Evolutionary conservation across 108 stramenopile genomes (phyloP).

Genomic region (Bacterosira constricta): DNA sequence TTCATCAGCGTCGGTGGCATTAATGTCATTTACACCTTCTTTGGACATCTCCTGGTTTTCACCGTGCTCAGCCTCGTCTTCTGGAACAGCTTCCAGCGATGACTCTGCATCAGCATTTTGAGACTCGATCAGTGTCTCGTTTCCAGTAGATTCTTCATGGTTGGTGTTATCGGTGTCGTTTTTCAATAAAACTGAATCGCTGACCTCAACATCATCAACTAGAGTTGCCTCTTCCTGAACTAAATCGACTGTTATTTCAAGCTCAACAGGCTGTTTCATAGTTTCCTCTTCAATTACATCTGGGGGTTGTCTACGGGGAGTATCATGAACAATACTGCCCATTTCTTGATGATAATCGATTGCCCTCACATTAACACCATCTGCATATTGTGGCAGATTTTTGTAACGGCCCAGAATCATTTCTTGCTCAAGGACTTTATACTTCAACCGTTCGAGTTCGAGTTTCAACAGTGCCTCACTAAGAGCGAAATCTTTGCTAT

Average conservation of each 20-base stretch:
- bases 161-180: conserved; percentile 1
- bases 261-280: neutral
- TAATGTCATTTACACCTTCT: too few relatives aligned
- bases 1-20: too few relatives aligned
- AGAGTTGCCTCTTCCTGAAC: neutral
- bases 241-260: neutral
- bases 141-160: neutral
- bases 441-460: conserved; percentile 49
- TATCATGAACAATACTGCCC: neutral
- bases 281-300: conserved; percentile 1
- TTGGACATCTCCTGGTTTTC: neutral
- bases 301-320: neutral
- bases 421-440: conserved; percentile 54
- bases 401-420: conserved; percentile 9
- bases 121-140: neutral
- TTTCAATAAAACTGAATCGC: neutral
- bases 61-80: neutral
- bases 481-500: conserved; percentile 14
- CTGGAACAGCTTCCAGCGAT: neutral
- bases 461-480: conserved; percentile 42
- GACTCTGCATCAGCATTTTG: neutral
- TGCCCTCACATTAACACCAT: neutral
- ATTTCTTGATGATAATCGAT: conserved; percentile 32
- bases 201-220: neutral
- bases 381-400: neutral